phyloP scores from a whole-genome alignment of 371 early-diverging fungal species.

The Actinomortierella ambigua region DNA sequence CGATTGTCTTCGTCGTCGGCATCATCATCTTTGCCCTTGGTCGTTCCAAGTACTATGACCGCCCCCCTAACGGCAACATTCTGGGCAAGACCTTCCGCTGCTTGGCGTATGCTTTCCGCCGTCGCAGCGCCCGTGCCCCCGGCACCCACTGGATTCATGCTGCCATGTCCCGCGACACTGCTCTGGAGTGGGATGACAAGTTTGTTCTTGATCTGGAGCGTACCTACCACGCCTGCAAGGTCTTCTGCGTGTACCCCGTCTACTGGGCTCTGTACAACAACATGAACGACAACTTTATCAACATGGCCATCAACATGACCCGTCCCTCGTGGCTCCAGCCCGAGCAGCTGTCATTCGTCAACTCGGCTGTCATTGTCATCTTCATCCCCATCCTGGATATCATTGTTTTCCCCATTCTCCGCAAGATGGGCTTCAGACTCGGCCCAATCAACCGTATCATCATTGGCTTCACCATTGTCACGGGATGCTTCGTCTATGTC shows the following conservation, averaged over 20 bases:
- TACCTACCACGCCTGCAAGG: constrained; percentile 69
- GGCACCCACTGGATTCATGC: constrained; percentile 57
- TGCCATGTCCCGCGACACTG: constrained; percentile 13
- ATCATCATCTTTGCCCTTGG: constrained; percentile 63
- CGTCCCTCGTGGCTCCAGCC: constrained; percentile 61
- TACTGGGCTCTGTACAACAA: constrained; percentile 83
- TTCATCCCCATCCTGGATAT: constrained; percentile 75
- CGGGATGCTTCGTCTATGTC: constrained; percentile 71
- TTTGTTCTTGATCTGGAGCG: constrained; percentile 76
- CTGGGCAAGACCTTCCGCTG: constrained; percentile 56
- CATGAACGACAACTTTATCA: constrained; percentile 77
- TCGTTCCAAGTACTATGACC: constrained; percentile 60
- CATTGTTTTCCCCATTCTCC: constrained; percentile 69
- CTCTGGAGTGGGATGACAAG: constrained; percentile 65
- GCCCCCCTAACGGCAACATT: constrained; percentile 67
- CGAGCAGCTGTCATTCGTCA: constrained; percentile 62
- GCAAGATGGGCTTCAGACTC: constrained; percentile 63
- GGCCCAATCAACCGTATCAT: constrained; percentile 74
- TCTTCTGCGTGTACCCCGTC: constrained; percentile 74
- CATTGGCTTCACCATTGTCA: constrained; percentile 69
- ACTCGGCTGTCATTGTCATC: constrained; percentile 71
- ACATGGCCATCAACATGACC: constrained; percentile 73
- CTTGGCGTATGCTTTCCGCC: constrained; percentile 57
- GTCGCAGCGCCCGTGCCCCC: constrained; percentile 50
- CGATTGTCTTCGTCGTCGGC: constrained; percentile 70